Evolutionary conservation across 2,329 filamentous ascomycete genomes (phyloP).

Genomic region (Neospermospora avenae): DNA sequence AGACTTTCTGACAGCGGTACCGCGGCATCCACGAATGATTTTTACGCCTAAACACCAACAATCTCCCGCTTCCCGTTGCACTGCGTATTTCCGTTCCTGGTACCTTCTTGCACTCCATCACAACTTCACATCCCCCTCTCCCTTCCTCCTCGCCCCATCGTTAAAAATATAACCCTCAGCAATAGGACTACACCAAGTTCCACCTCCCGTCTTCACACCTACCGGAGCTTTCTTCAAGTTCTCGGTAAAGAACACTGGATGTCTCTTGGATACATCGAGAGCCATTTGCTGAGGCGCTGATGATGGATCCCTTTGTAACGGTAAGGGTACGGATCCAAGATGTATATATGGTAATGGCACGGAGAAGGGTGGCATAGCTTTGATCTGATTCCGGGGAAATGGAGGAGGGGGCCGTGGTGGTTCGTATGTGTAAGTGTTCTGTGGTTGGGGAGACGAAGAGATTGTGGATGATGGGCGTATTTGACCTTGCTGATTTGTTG

Average conservation of each 20-base stretch:
- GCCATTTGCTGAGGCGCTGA: constrained; percentile 8
- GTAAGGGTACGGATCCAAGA: no score
- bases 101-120: not conserved
- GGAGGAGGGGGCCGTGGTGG: constrained; percentile 24
- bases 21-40: not conserved
- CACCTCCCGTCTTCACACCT: constrained; percentile 24
- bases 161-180: constrained; percentile 61
- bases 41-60: not conserved
- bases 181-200: constrained; percentile 45
- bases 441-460: not conserved
- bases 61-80: not conserved
- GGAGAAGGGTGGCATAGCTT: constrained; percentile 44
- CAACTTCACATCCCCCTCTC: constrained; percentile 31
- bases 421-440: not conserved
- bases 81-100: not conserved
- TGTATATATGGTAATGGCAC: constrained; percentile 24
- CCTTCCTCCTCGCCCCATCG: constrained; percentile 37
- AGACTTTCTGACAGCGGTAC: no score
- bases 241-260: constrained; percentile 75
- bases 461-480: constrained; percentile 6
- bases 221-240: constrained; percentile 55
- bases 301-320: not conserved
- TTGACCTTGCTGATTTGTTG: constrained; percentile 23
- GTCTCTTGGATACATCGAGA: constrained; percentile 53
- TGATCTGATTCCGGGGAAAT: constrained; percentile 41